Base-by-base conservation (phyloP, 129 eudicot species). In the Logfia minima region DNA sequence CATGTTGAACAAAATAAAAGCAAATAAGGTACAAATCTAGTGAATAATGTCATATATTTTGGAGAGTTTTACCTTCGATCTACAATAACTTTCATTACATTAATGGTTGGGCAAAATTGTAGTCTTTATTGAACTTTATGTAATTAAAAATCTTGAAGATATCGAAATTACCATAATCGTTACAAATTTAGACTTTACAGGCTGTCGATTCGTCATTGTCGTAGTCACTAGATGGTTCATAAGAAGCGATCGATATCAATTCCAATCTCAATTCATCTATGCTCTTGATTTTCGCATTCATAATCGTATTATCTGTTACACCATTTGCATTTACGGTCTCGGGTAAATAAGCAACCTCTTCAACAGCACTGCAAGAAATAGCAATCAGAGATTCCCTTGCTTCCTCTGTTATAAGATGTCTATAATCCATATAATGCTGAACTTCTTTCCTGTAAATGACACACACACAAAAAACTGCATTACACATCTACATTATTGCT, bases 321-420 rank as follows among this genome's bases (percentile, higher is more conserved):
- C 34, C 3, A 0, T 24, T 62, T 22, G 18, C 67, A 62, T 62
- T 62, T 11, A 22, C 35, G 6, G 35, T 24, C 67, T 22, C 8
- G 4, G 35, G 67, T 24, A 21, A 24, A 29, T 62, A 62, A 62
- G 35, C 67, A 24, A 24, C 31, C 67, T 24, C 67, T 24, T 62
- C 18, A 45, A 45, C 53, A 4, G 0, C 53, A 45, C 18, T 18
- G 53, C 3, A 29, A 62, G 67, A 62, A 62, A 62, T 62, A 18
- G 67, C 67, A 4, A 62, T 80, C 26, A 80, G 79, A 53, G 83
- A 72, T 65, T 80, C 83, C 75, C 83, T 80, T 48, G 18, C 68
- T 80, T 80, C 79, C 45, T 65, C 29, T 22, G 72, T 63, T 6
- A 45, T 66, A 48, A 71, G 74, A 72, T 72, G 78, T 24, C 74